A percentile compares a stretch with the other conserved stretches of the same genome.
phyloP scores from a whole-genome alignment of 2,329 filamentous ascomycete species.

The Exophiala alcalophila region DNA sequence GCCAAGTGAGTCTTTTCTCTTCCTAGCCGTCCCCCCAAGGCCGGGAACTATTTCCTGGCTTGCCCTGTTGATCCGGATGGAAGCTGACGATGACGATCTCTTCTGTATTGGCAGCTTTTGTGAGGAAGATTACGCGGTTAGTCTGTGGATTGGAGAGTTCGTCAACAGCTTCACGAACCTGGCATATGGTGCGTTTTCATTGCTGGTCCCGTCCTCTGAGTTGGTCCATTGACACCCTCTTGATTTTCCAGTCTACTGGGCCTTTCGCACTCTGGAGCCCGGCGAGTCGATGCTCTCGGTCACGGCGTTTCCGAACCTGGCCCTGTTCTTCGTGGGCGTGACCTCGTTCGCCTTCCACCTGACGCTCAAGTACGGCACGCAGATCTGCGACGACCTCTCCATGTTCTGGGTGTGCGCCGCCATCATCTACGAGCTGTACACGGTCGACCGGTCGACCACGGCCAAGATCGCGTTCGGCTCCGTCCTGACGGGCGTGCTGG shows the following conservation, averaged over 20 bases:
- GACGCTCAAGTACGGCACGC: conserved; percentile 29
- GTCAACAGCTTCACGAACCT: conserved; percentile 35
- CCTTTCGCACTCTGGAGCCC: conserved; percentile 17
- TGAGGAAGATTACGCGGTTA: conserved; percentile 32
- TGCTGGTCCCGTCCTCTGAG: too few species aligned
- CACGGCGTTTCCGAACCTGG: conserved; percentile 27
- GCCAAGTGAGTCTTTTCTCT: conserved; percentile 23
- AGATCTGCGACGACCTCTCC: conserved; percentile 26
- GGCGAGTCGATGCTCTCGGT: conserved; percentile 18
- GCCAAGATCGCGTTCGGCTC: conserved; percentile 15
- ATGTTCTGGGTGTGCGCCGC: conserved; percentile 29
- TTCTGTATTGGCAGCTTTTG: conserved; percentile 25
- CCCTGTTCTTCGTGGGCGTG: conserved; percentile 31
- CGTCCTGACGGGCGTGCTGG: conserved; percentile 18
- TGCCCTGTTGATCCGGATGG: background rate
- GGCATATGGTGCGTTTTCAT: conserved; percentile 26
- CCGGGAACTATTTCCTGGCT: too few species aligned
- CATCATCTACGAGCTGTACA: conserved; percentile 27
- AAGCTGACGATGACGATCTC: too few species aligned
- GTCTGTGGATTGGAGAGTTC: conserved; percentile 32
- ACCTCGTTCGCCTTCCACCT: conserved; percentile 30
- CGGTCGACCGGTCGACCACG: conserved; percentile 11
- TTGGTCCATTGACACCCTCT: too few species aligned
- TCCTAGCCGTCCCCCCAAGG: too few species aligned
- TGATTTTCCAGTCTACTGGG: conserved; percentile 22